phyloP scores from a whole-genome alignment of 805 yeast genomes.

The Candida ipomoeae region DNA sequence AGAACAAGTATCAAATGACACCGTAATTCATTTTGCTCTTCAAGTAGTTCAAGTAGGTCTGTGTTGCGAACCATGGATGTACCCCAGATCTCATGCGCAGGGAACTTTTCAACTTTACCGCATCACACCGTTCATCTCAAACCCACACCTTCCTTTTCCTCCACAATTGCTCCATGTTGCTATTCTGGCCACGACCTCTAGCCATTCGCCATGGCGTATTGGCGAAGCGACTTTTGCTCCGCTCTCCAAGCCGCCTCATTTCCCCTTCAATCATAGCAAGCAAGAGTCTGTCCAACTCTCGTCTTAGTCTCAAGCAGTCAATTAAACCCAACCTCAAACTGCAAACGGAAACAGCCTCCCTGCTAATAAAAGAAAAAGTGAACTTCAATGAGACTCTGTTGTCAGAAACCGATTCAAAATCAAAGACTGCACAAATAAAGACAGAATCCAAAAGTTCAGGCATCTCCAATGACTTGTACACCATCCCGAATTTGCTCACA shows the following conservation, averaged over 20 bases:
- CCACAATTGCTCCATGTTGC: background rate
- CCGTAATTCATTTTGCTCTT: background rate
- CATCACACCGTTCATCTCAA: background rate
- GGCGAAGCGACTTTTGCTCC: background rate
- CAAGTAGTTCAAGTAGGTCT: background rate
- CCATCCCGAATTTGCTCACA: constrained; percentile 85
- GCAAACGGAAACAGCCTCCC: background rate
- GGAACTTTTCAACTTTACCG: background rate
- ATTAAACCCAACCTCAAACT: background rate
- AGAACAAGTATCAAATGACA: background rate
- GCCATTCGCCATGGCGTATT: background rate
- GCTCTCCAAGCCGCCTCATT: background rate
- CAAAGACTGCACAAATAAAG: background rate
- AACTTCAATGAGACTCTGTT: too few species aligned
- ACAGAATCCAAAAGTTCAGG: background rate
- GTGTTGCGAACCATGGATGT: background rate
- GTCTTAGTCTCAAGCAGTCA: background rate
- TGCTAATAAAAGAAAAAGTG: background rate
- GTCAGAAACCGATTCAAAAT: too few species aligned
- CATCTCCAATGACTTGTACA: constrained; percentile 46
- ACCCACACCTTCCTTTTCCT: background rate
- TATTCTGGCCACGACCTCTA: background rate
- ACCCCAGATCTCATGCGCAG: constrained; percentile 2
- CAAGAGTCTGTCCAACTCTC: background rate
- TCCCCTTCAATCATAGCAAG: background rate